Evolutionary conservation across 2,329 filamentous ascomycete genomes (phyloP), one percentile per base, ranked within the genome.

Genomic region (Mollisiaceae sp.): DNA sequence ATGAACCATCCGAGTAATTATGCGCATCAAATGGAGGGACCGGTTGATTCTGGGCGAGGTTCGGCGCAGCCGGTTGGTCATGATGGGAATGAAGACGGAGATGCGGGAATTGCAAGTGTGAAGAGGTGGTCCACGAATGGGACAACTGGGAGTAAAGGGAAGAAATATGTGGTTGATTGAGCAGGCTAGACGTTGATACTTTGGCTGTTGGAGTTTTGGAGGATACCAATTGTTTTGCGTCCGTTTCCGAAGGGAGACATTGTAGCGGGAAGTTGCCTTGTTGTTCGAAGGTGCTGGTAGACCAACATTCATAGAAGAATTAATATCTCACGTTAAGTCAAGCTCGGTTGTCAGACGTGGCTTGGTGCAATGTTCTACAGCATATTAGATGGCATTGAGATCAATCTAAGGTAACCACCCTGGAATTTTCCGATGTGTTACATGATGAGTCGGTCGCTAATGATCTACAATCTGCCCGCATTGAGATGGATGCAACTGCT

Each of bases 1-100:
- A 73, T 74, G 67, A 74, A 74, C 50, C 62, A 70, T 22, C 69
- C 72, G 2, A 62, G 56, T 22, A 70, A 59, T 39, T 74, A 74
- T 65, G 68, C 69, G 18, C 71, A 73, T 65, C 73, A 74, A 47
- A 35, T 43, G 24, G 64, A 68, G 4, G 50, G 24, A 12, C 24
- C 50, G 14, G 50, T 32, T 1, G 18, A 18, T 32, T 14, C 24
- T 14, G 2, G 22, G 6, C 24, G 12, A 12, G 50, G 24, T 54
- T 8, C 18, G n/a, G 6, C n/a, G 8, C n/a, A 4, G n/a, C 20
- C 45, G 2, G 50, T 27, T 32, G 50, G 50, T 15, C 50, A 54
- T 35, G 50, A 54, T 35, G 50, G 50, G 50, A 15, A 22, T 27
- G 50, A 20, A 6, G 50, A 54, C n/a, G 50, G 18, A 8, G 14